phyloP scores from a whole-genome alignment of 495 filamentous ascomycete species.

The Penicillium flavigenum region DNA sequence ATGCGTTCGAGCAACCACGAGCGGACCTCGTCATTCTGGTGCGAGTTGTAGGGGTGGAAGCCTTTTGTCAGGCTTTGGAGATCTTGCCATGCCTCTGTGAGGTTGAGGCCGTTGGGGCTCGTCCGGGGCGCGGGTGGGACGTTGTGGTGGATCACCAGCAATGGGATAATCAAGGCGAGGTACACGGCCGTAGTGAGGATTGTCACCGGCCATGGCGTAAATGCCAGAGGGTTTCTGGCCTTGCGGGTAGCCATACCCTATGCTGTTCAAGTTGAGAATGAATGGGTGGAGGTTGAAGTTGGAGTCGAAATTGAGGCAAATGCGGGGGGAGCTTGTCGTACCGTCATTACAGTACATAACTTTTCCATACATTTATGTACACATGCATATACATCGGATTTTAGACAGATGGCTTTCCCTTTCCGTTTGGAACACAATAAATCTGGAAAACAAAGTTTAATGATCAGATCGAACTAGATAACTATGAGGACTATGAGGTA shows the following conservation, averaged over 20 bases:
- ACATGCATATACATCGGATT: too few species aligned
- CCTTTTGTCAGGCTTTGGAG: constrained; percentile 68
- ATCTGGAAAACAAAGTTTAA: too few species aligned
- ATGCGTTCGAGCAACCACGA: constrained; percentile 74
- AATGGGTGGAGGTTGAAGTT: constrained; percentile 11
- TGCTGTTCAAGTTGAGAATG: constrained; percentile 1
- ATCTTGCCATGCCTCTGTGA: constrained; percentile 85
- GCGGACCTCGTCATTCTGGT: constrained; percentile 74
- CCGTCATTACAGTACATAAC: constrained; percentile 12
- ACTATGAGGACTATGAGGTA: too few species aligned
- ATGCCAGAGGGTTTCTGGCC: constrained; percentile 56
- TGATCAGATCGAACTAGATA: too few species aligned
- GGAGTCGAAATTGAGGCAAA: constrained; percentile 20
- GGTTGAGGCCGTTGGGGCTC: constrained; percentile 61
- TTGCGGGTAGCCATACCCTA: constrained; percentile 36
- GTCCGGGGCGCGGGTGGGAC: constrained; percentile 68
- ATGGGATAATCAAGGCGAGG: constrained; percentile 63
- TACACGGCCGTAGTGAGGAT: constrained; percentile 70
- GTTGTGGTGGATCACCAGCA: constrained; percentile 71
- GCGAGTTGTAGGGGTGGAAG: constrained; percentile 88
- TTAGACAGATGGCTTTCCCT: too few species aligned
- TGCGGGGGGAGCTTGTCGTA: constrained; percentile 27
- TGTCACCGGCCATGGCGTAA: constrained; percentile 67
- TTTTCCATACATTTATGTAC: constrained; percentile 9
- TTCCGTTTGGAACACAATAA: too few species aligned